Percentiles rank a stretch among this genome's conserved stretches.
phyloP scores from a whole-genome alignment of 345 rosid genomes.

The Laguncularia racemosa region DNA sequence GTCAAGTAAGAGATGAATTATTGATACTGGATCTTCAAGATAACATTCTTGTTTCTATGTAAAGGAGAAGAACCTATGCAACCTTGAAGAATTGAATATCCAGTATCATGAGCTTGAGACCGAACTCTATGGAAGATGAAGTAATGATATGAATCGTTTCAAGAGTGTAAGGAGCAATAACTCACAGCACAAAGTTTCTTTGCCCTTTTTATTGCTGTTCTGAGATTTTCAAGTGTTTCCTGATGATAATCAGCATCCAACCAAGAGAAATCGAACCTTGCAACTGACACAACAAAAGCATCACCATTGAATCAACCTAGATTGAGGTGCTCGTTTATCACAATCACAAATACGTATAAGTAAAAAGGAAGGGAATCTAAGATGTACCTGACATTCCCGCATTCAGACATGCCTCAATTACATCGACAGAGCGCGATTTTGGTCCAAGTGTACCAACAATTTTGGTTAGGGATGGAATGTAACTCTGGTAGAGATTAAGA shows the following conservation, averaged over 20 bases:
- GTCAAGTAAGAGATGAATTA: no score
- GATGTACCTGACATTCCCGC: constrained; percentile 31
- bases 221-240: constrained; percentile 31
- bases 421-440: constrained; percentile 22
- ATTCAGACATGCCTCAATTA: constrained; percentile 24
- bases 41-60: no score
- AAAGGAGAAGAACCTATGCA: no score
- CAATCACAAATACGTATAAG: no score
- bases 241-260: constrained; percentile 31
- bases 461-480: constrained; percentile 25
- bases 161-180: not conserved
- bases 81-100: no score
- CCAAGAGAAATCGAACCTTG: constrained; percentile 33
- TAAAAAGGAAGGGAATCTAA: not conserved
- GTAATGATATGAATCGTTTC: not conserved
- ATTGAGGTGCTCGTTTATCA: no score
- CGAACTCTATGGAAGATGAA: not conserved
- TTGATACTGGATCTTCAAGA: no score
- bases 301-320: no score
- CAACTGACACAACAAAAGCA: constrained; percentile 12
- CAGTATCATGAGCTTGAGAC: no score
- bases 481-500: constrained; percentile 9
- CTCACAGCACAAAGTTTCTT: constrained; percentile 35
- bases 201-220: constrained; percentile 19
- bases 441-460: constrained; percentile 35